Evolutionary conservation across 805 yeast species (phyloP).

Genomic region (Candida yuanshanica): DNA sequence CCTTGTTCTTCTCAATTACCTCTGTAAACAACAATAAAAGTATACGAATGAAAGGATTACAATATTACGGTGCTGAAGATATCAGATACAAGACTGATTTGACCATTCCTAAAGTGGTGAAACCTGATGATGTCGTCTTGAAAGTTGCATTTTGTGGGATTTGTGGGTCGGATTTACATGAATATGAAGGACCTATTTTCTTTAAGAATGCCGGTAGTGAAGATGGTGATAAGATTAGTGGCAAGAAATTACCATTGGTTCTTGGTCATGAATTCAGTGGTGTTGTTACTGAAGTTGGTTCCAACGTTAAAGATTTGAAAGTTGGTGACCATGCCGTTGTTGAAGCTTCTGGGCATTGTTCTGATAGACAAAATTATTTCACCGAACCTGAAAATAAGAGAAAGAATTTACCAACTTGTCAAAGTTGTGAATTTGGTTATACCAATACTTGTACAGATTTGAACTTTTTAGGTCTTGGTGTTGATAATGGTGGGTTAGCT

Average conservation of each 20-base stretch:
- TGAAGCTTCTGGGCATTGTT: conserved; percentile 42
- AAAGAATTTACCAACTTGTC: conserved; percentile 27
- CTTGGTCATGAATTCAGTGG: conserved; percentile 63
- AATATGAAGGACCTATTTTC: conserved; percentile 56
- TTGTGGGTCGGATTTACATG: conserved; percentile 59
- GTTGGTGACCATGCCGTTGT: conserved; percentile 55
- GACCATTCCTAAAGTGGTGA: conserved; percentile 30
- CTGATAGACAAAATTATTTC: conserved; percentile 29
- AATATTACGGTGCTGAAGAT: conserved; percentile 35
- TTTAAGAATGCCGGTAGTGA: conserved; percentile 44
- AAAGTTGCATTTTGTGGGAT: conserved; percentile 46
- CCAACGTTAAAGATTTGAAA: conserved; percentile 41
- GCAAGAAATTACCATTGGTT: conserved; percentile 45
- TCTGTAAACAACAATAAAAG: too few species aligned
- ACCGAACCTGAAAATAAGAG: conserved; percentile 20
- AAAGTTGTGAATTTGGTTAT: conserved; percentile 37
- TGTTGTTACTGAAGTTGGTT: conserved; percentile 47
- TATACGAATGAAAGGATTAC: conserved; percentile 37
- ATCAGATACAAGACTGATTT: conserved; percentile 29
- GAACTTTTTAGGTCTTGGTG: conserved; percentile 45
- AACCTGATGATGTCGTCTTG: conserved; percentile 38
- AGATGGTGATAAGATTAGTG: conserved; percentile 22
- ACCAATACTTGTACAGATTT: conserved; percentile 41
- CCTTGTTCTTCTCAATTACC: too few species aligned
- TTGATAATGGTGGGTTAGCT: conserved; percentile 42